Base-by-base conservation (phyloP, 139 green algal species). In the Coelastrella sp. region DNA sequence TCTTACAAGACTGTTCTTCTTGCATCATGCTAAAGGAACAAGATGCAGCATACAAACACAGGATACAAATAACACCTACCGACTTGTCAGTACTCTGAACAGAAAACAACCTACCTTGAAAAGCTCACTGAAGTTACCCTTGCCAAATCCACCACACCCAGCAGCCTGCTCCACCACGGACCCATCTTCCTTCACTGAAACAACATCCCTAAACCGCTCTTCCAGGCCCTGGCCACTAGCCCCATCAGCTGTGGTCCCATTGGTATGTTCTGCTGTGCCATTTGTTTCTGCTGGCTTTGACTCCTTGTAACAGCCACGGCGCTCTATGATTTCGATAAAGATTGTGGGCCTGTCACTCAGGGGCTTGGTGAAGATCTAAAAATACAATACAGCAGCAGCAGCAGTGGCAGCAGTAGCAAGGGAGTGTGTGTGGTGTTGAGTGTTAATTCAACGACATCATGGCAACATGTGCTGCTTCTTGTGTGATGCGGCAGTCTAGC, bases 291-390 rank as follows among this genome's bases (percentile, higher is more conserved):
- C 7, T 64, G 65, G 54, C 79, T 93, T 56, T 8, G 16, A 7
- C 77, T 92, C 84, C 20, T 93, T 80, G 4, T 76, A 94, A 95
- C 97, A 99, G 32, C 97, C 97, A 11, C 99, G 92, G 4, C 98
- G 94, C 95, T 99, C 94, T 81, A 99, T 99, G 93, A 99, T 99
- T 94, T 99, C 98, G 66, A 99, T 94, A 87, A 99, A 99, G 23
- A 99, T 74, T 4, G 98, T 99, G 16, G 98, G 96, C 11, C 98
- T 73, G 91, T 97, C 96, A 61, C 94, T 94, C 57, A 99, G 89
- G 7, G 97, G 97, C 93, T 96, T 96, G 68, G 96, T 99, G 93
- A 99, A 99, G 87, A 99, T 97, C 92, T 76, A 23, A n/a, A 76
- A 17, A 2, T 8, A 23, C 68, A 76, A 23, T 14, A 14, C 14